Evolutionary conservation across 2,329 filamentous ascomycete species (phyloP), one percentile per base, ranked within the genome.

Genomic region (Paecilomyces sp.): DNA sequence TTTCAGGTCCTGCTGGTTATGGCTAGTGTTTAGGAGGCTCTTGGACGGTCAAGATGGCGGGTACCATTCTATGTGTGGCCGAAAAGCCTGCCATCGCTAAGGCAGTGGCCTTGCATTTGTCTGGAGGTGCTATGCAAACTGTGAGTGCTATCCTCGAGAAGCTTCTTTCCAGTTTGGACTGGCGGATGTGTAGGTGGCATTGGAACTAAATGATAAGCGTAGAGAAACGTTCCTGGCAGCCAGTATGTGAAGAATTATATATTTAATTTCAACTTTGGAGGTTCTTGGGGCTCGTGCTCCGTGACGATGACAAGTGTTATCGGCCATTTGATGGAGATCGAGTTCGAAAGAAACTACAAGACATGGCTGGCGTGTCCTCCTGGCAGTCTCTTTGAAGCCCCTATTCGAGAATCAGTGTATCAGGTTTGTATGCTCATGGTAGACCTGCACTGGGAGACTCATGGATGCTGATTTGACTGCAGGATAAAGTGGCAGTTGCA

Each of bases 51-150:
- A 55, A 22, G 30, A 58, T 54, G 30, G 30, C 25, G 8, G 72
- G 72, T 62, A 74, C 72, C 58, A 85, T 91, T 61, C 79, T 92
- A 57, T 92, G 89, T 71, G 88, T 92, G 65, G 89, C 89, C 61
- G 89, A 92, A 75, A 92, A 99, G 82, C 92, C 92, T 36, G 96
- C 93, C 51, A 97, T 99, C 63, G 91, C 94, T 60, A 97, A 94
- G 76, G 92, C 93, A 41, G 93, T 99, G 56, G 91, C 94, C 47
- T 85, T 87, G 60, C 93, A 97, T 79, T 83, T 99, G 30, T 90
- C 89, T 33, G 93, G 94, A 56, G 90, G 91, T 55, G 79, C 79
- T 18, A 81, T 87, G 60, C 83, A 85, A 72, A 87, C 85, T 58
- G 91, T 95, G 76, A 74, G 87, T 78, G 57, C n/a, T 34, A 55